A percentile compares a stretch with the other conserved stretches of the same genome.
These are phyloP conservation scores for Collariella sp. DNA, from an alignment of 495 filamentous ascomycete species.

Conservation along the genomic window DNA sequence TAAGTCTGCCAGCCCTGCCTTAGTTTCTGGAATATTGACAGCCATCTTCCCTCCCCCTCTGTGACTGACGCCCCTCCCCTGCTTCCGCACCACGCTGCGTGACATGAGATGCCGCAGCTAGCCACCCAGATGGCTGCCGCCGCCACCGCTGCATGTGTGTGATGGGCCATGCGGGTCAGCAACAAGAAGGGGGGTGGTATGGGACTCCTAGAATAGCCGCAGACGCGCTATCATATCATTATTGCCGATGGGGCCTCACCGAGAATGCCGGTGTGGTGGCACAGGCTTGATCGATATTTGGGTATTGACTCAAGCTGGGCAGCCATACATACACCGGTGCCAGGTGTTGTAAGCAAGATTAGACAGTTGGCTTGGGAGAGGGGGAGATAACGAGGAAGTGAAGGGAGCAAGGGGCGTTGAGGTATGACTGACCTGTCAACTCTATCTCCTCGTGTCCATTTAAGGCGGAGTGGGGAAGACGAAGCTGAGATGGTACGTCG, in stretches of 20 bases:
- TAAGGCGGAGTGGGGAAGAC: background rate
- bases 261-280: slow-evolving; percentile 5
- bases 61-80: background rate
- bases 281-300: background rate
- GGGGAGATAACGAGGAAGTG: background rate
- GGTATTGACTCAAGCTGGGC: background rate
- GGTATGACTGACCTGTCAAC: background rate
- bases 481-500: background rate
- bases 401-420: background rate
- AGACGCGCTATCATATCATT: background rate
- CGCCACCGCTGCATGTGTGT: background rate
- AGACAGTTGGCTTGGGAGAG: background rate
- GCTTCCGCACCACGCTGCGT: background rate
- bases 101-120: background rate
- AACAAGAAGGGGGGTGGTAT: background rate
- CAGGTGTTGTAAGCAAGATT: background rate
- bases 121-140: background rate
- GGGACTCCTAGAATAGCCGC: background rate
- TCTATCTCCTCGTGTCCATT: background rate
- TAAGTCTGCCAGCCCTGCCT: background rate
- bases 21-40: too few species aligned
- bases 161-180: background rate
- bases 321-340: slow-evolving; percentile 1
- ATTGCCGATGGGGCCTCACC: background rate
- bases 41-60: background rate